Evolutionary conservation across 2,329 filamentous ascomycete genomes (phyloP).

Genomic region (Fonsecaea erecta): DNA sequence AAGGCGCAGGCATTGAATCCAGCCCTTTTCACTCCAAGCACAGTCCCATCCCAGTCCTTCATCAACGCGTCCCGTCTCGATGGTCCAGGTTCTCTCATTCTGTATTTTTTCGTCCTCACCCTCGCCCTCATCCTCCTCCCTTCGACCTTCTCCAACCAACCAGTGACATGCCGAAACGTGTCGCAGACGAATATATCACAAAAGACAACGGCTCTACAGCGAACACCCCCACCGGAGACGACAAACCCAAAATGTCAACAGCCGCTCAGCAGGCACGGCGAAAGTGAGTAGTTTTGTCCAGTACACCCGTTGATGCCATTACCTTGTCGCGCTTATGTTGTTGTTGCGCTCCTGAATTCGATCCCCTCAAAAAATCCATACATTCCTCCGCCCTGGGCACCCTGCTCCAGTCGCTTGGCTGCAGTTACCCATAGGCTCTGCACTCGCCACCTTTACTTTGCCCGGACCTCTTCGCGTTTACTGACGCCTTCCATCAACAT

Average conservation of each 20-base stretch:
- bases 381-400: slow-evolving; percentile 4
- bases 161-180: slow-evolving; percentile 36
- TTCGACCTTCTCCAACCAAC: slow-evolving; percentile 20
- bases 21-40: neutral
- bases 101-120: slow-evolving; percentile 1
- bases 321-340: slow-evolving; percentile 8
- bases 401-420: slow-evolving; percentile 5
- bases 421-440: slow-evolving; percentile 3
- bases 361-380: slow-evolving; percentile 12
- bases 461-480: neutral
- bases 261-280: slow-evolving; percentile 60
- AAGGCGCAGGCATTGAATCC: slow-evolving; percentile 8
- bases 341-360: slow-evolving; percentile 13
- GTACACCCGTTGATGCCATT: neutral
- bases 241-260: slow-evolving; percentile 56
- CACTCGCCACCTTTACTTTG: neutral
- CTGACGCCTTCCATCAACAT: neutral
- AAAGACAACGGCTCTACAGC: slow-evolving; percentile 36
- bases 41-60: slow-evolving; percentile 7
- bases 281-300: slow-evolving; percentile 53
- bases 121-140: slow-evolving; percentile 39
- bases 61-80: slow-evolving; percentile 30
- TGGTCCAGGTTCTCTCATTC: slow-evolving; percentile 18
- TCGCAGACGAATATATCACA: slow-evolving; percentile 33
- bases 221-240: slow-evolving; percentile 35